phyloP scores from a whole-genome alignment of 176 grass and related monocot genomes.

The Hordeum marinum region DNA sequence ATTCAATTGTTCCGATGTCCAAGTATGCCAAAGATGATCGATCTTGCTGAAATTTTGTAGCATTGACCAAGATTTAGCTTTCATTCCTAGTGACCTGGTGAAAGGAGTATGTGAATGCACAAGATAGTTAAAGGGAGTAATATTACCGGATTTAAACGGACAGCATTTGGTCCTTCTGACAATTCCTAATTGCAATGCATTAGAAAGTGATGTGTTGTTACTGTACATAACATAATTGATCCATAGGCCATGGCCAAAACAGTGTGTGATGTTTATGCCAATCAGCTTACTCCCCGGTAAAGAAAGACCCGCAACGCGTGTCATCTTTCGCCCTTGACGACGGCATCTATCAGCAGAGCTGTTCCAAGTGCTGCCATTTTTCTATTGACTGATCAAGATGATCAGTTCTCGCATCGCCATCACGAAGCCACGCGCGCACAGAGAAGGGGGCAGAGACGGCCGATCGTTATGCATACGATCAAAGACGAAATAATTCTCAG shows the following conservation, averaged over 20 bases:
- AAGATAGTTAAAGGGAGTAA: no score
- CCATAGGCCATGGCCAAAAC: not conserved
- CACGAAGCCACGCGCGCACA: constrained; percentile 1
- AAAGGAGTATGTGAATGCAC: not conserved
- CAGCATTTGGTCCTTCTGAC: no score
- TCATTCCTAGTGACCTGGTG: not conserved
- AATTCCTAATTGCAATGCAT: not conserved
- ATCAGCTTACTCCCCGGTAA: not conserved
- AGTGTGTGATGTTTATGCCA: not conserved
- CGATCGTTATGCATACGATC: constrained; percentile 19
- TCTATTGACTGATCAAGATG: constrained; percentile 4
- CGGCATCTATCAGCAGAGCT: not conserved
- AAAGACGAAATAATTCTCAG: constrained; percentile 32
- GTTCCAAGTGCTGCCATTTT: not conserved
- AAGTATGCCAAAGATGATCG: not conserved
- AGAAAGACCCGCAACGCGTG: constrained; percentile 8
- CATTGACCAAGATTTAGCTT: not conserved
- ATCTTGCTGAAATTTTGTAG: not conserved
- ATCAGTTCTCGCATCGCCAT: constrained; percentile 33
- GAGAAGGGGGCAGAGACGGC: not conserved
- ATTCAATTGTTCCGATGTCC: not conserved
- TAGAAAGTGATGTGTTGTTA: not conserved
- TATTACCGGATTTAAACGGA: no score
- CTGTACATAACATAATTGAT: not conserved
- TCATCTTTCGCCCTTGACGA: constrained; percentile 10